These are phyloP conservation scores for Carex parvula DNA, from an alignment of 176 grass and related monocot species.

Conservation along the genomic window DNA sequence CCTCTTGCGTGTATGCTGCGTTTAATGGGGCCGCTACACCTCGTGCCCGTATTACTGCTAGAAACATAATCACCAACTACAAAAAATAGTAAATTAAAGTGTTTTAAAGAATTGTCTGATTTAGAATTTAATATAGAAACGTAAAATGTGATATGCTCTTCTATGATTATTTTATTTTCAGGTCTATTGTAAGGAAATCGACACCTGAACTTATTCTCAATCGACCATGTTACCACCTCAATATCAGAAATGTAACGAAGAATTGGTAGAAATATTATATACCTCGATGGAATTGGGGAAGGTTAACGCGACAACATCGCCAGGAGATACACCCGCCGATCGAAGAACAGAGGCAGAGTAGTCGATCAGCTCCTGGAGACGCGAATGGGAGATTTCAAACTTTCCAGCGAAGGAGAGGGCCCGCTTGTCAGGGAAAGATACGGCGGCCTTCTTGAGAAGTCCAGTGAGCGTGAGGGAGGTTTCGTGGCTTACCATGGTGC, in stretches of 20 bases:
- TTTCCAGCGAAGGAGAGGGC: constrained; percentile 44
- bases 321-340: constrained; percentile 32
- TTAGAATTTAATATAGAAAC: background rate
- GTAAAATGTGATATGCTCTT: background rate
- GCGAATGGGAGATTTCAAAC: constrained; percentile 47
- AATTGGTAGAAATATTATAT: background rate
- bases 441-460: constrained; percentile 41
- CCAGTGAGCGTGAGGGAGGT: constrained; percentile 36
- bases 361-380: constrained; percentile 60
- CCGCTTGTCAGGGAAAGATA: constrained; percentile 38
- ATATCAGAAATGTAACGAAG: background rate
- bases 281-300: constrained; percentile 92
- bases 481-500: constrained; percentile 2
- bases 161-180: background rate
- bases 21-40: constrained; percentile 76
- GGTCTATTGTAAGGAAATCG: background rate
- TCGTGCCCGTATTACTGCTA: constrained; percentile 60
- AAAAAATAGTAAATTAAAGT: background rate
- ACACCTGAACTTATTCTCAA: background rate
- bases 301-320: constrained; percentile 55
- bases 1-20: constrained; percentile 72
- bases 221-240: background rate
- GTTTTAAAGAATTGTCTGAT: background rate
- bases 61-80: constrained; percentile 76
- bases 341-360: constrained; percentile 42